A percentile compares a stretch with the other conserved stretches of the same genome.
Conservation (phyloP, 371 early-diverging fungal genomes). For the Apophysomyces ossiformis region DNA sequence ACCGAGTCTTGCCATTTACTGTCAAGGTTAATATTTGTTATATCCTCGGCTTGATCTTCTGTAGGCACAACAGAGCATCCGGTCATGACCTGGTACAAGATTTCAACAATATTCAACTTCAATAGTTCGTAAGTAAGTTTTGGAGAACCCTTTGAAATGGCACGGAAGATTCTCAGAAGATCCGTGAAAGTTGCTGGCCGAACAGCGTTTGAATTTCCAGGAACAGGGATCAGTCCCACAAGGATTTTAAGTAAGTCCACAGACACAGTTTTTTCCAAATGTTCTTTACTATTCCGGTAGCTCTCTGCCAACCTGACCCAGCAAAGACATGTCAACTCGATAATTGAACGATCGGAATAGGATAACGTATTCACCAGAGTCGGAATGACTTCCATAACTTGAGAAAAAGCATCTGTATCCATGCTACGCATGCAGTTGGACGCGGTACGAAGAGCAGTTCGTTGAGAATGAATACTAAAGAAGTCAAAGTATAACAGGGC, state of each 20-base stretch:
- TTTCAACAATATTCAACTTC: slow-evolving; percentile 58
- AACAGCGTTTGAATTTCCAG: slow-evolving; percentile 45
- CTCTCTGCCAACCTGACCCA: slow-evolving; percentile 69
- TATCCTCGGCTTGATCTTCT: not conserved
- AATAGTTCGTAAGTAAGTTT: slow-evolving; percentile 59
- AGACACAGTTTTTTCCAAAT: slow-evolving; percentile 58
- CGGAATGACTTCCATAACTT: slow-evolving; percentile 72
- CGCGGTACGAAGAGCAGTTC: slow-evolving; percentile 81
- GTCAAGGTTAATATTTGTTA: slow-evolving; percentile 34
- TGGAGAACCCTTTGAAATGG: slow-evolving; percentile 66
- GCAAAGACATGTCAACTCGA: slow-evolving; percentile 72
- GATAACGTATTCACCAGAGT: slow-evolving; percentile 70
- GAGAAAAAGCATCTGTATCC: slow-evolving; percentile 57
- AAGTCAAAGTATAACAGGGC: slow-evolving; percentile 90
- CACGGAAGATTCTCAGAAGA: slow-evolving; percentile 64
- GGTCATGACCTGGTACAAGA: slow-evolving; percentile 63
- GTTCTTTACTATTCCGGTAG: slow-evolving; percentile 56
- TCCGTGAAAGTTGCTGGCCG: slow-evolving; percentile 62
- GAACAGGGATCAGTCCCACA: slow-evolving; percentile 44
- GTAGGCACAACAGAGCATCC: slow-evolving; percentile 31
- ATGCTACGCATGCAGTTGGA: slow-evolving; percentile 79
- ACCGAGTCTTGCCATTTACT: slow-evolving; percentile 49
- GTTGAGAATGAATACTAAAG: slow-evolving; percentile 85
- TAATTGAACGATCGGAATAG: slow-evolving; percentile 75
- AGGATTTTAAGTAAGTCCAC: slow-evolving; percentile 50